Conservation (phyloP, 2,329 filamentous ascomycete species). For the Domatiomyces catenatus region DNA sequence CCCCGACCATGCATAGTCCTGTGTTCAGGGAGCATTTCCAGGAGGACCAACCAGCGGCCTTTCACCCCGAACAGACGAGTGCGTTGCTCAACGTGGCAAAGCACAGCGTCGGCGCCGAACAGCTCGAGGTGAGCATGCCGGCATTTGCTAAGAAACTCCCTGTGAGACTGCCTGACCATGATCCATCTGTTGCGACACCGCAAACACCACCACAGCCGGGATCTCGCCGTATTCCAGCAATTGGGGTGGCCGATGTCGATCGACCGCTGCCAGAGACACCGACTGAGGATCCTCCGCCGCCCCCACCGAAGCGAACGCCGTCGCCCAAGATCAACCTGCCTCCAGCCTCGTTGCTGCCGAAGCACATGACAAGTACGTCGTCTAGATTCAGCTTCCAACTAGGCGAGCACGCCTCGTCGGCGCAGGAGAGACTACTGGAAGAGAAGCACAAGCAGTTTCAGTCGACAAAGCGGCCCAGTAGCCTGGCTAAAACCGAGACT, state of each 20-base stretch:
- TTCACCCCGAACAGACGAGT: conserved; percentile 28
- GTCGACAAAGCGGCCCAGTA: conserved; percentile 24
- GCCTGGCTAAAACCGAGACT: conserved; percentile 17
- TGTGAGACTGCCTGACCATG: conserved; percentile 8
- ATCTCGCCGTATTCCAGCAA: conserved; percentile 8
- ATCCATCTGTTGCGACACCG: conserved; percentile 11
- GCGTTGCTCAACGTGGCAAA: conserved; percentile 28
- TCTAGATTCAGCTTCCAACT: conserved; percentile 53
- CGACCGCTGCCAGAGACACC: background rate
- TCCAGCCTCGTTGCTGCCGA: conserved; percentile 24
- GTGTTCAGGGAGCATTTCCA: conserved; percentile 48
- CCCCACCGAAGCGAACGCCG: conserved; percentile 14
- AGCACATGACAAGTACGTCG: conserved; percentile 40
- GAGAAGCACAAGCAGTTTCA: conserved; percentile 45
- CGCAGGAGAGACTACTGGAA: conserved; percentile 47
- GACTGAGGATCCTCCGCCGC: conserved; percentile 5
- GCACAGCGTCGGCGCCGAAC: conserved; percentile 19
- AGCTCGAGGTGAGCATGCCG: conserved; percentile 24
- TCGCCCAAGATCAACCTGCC: conserved; percentile 13
- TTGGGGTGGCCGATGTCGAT: conserved; percentile 1
- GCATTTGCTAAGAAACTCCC: conserved; percentile 32
- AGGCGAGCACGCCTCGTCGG: conserved; percentile 39
- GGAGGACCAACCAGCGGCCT: conserved; percentile 26
- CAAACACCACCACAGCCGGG: conserved; percentile 19
- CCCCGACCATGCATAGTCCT: conserved; percentile 34